Evolutionary conservation across 345 rosid species (phyloP), one percentile per base, ranked within the genome.

Genomic region (Syzygium aqueum): DNA sequence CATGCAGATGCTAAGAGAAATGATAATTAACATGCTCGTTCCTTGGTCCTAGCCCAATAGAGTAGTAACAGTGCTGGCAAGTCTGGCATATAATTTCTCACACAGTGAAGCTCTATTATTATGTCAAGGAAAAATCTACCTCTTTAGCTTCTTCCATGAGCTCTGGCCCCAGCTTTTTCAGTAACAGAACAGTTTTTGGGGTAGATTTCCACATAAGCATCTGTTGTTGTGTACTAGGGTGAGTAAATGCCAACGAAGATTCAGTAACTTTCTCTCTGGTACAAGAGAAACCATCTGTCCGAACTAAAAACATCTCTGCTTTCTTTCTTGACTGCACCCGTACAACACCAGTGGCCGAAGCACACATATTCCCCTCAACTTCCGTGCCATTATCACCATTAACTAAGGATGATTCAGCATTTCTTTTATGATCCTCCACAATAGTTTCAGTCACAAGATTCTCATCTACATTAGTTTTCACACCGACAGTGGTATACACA

Each of bases 221-320:
- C 94, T 96, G 99, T 86, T 97, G 99, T 92, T 96, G 99, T 57
- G 99, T 97, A 90, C 99, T 97, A 49, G 99, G 99, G 91, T 97
- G 99, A 86, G 98, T 94, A 92, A 97, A 97, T 65, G 99, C 99
- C 94, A 96, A 91, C 73, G 99, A 96, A 77, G 98, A 93, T 91
- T 96, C 99, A 54, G 99, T 97, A 54, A 96, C 99, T 89, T 95
- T 96, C 92, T 97, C 99, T 90, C 99, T 93, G 52, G 93, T 90
- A 93, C 99, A 97, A 88, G 99, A 97, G 91, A 97, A 94, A 87
- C 99, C 99, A 91, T 97, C 99, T 56, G 99, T 97, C 86, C 99
- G 93, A 63, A 97, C 99, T 61, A 96, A 89, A 88, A 96, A 97
- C 99, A 97, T 97, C 93, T 97, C 99, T 80, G 99, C 99, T 93